Evolutionary conservation across 371 early-diverging fungal species (phyloP).

Genomic region (Entomophthora muscae): DNA sequence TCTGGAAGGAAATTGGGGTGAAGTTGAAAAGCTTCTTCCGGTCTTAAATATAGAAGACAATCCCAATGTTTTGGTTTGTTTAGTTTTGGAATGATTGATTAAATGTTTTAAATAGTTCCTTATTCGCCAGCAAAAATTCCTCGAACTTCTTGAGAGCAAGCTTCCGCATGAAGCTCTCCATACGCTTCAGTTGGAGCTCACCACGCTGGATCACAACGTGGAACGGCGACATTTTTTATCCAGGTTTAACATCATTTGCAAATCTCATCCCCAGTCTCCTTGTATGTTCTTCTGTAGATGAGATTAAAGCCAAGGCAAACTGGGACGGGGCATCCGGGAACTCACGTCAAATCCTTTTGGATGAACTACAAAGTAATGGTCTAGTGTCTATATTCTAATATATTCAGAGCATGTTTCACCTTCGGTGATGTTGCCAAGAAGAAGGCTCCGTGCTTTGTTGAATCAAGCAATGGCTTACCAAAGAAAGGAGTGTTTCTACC

Average conservation of each 20-base stretch:
- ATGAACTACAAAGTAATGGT: constrained; percentile 38
- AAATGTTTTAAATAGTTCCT: constrained; percentile 24
- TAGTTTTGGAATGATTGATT: neutral
- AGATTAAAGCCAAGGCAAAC: constrained; percentile 32
- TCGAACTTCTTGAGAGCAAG: constrained; percentile 49
- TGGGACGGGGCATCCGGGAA: constrained; percentile 66
- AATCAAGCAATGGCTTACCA: constrained; percentile 69
- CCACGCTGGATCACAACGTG: constrained; percentile 40
- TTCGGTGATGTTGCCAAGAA: constrained; percentile 69
- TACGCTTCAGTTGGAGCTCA: constrained; percentile 51
- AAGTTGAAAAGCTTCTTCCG: constrained; percentile 30
- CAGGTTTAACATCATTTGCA: constrained; percentile 12
- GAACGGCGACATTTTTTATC: constrained; percentile 30
- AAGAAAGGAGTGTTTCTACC: constrained; percentile 60
- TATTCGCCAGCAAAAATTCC: constrained; percentile 60
- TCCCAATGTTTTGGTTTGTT: constrained; percentile 14
- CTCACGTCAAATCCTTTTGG: constrained; percentile 45
- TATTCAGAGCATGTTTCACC: constrained; percentile 49
- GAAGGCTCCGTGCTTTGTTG: constrained; percentile 55
- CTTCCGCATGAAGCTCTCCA: constrained; percentile 40
- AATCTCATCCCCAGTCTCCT: constrained; percentile 21
- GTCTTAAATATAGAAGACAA: constrained; percentile 20
- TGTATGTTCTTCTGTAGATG: constrained; percentile 40
- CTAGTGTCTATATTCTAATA: neutral
- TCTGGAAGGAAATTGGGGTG: constrained; percentile 51